These are phyloP conservation scores for Aspergillus clavatus DNA, from an alignment of 2,329 filamentous ascomycete genomes.

Conservation along the genomic window DNA sequence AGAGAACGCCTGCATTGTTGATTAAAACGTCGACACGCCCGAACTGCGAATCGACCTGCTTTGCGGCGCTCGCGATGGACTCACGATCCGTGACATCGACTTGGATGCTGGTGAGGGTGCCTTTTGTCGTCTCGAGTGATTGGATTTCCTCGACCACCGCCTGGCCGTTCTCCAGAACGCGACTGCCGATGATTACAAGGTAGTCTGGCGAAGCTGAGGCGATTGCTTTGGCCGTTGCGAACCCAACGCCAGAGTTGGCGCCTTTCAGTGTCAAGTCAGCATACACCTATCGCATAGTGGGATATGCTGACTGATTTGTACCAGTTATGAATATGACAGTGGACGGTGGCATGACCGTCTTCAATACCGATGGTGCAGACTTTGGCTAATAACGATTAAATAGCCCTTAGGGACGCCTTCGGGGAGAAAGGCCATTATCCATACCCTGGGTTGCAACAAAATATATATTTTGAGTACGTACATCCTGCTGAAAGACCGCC, in stretches of 20 bases:
- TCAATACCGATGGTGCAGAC: background rate
- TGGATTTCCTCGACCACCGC: conserved; percentile 7
- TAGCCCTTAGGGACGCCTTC: no score
- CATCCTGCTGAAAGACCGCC: no score
- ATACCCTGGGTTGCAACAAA: background rate
- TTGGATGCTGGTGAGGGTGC: conserved; percentile 12
- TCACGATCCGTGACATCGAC: conserved; percentile 49
- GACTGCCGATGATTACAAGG: conserved; percentile 19
- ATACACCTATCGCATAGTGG: no score
- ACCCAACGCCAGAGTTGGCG: conserved; percentile 25
- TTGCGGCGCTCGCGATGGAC: conserved; percentile 49
- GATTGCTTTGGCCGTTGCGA: conserved; percentile 20
- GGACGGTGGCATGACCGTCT: background rate
- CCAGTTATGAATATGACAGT: background rate
- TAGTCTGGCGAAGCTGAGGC: conserved; percentile 15
- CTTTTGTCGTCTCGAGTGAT: conserved; percentile 1
- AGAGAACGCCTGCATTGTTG: conserved; percentile 15
- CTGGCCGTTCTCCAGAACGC: conserved; percentile 9
- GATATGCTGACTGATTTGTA: background rate
- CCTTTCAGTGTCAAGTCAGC: conserved; percentile 9
- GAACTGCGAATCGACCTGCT: conserved; percentile 52
- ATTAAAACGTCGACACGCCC: conserved; percentile 28
- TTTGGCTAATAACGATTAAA: background rate
- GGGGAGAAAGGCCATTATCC: background rate
- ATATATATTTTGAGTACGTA: background rate